Evolutionary conservation across 2,329 filamentous ascomycete species (phyloP), one percentile per base, ranked within the genome.

Genomic region (Dothidotthia symphoricarpi): DNA sequence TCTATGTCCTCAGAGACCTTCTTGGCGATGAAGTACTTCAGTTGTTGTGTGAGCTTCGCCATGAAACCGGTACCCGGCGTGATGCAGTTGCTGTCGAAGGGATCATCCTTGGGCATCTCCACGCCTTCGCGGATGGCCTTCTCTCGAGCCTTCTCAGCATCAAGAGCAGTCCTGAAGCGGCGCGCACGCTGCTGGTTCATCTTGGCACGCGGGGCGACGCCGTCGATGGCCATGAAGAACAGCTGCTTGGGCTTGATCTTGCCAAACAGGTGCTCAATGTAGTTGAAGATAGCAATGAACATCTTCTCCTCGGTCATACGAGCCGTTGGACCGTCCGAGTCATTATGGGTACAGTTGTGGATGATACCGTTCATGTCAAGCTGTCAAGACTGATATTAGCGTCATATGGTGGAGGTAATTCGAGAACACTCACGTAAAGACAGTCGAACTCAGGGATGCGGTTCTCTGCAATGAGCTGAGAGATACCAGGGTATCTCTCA

Each of bases 221-320:
- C 93, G 62, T 98, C 93, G 51, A 98, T 93, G 34, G 93, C 94
- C 93, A 98, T 98, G 75, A 96, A 98, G 73, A 98, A 98, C 24
- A 98, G 80, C 75, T 96, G 85, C 71, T 95, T 91, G 10, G 93
- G 93, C 69, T 97, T 97, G 65, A 98, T 98, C 70, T 96, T 98
- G 57, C 91, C 90, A 68, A 95, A 98, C 36, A 98, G 71, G 72
- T 98, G 93, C 69, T 98, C 93, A 53, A 98, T 98, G 68, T 98
- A 98, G 71, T 97, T 97, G 80, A 98, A 98, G 60, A 98, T 98
- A 41, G 89, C 86, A 55, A 98, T 96, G 65, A 98, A 98, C 93
- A 98, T 98, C 69, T 96, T 88, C 67, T 98, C 91, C 68, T 98
- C 94, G 40, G 85, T 91, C 70, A 97, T 83, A 38, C 93, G 88